Conservation (phyloP, 208 protist species). For the Trichomonas vaginalis region DNA sequence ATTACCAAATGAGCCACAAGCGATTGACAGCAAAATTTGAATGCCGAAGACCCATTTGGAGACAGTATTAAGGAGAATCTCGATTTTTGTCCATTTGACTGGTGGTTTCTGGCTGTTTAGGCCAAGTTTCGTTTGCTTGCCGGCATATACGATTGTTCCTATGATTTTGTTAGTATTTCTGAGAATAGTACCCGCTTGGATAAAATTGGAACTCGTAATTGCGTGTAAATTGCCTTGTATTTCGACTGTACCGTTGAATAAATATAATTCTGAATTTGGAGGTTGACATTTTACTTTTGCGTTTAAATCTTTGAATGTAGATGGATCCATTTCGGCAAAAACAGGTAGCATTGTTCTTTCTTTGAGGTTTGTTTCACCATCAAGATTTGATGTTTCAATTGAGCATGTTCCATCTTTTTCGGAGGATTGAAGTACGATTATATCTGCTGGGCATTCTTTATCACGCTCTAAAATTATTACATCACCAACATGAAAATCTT, state of each 20-base stretch:
- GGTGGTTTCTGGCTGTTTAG: neutral
- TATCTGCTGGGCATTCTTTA: slow-evolving; percentile 22
- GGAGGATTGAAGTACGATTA: slow-evolving; percentile 17
- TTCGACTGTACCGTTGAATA: neutral
- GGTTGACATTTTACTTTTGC: neutral
- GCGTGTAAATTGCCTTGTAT: neutral
- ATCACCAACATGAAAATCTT: slow-evolving; percentile 23
- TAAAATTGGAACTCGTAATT: neutral
- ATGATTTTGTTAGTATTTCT: neutral
- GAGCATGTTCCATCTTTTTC: slow-evolving; percentile 17
- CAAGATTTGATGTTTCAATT: slow-evolving; percentile 22
- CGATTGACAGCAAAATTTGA: neutral
- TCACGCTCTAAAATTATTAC: neutral
- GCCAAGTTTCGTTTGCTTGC: slow-evolving; percentile 15
- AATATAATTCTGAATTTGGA: neutral
- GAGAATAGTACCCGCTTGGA: neutral
- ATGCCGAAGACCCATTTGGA: neutral
- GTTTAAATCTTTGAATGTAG: neutral
- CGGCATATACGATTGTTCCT: neutral
- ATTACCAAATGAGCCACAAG: neutral
- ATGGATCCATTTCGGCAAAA: neutral
- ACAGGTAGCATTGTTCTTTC: neutral
- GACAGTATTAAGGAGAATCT: neutral
- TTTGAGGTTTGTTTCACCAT: slow-evolving; percentile 17
- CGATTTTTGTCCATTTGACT: neutral